Base-by-base conservation (phyloP, 805 yeast genomes). In the Cephaloascus albidus region DNA sequence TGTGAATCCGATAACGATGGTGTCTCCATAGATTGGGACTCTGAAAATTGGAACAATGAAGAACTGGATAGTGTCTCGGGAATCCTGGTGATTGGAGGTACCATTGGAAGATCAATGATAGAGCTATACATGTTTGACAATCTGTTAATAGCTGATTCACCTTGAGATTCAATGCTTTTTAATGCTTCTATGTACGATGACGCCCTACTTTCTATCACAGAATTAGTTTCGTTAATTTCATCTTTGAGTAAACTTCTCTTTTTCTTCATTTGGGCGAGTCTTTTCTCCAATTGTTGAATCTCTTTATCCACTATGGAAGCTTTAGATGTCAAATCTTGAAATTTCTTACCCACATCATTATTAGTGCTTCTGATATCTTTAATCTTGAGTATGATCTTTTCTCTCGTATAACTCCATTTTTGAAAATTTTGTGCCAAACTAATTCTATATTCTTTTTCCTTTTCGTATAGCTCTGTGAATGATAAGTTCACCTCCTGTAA, bases 201-300 rank as follows among this genome's bases (percentile, higher is more conserved):
- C 0, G 74, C 51, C 43, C 60, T 65, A 41, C 74, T 68, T 40
- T 74, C 80, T 19, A 75, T 45, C 3, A 74, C 62, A 2, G 78
- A 72, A 45, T 70, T 65, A 1, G 79, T 63, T 16, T 63, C 64
- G 19, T 59, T 55, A 20, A 74, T 53, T 46, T 74, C 79, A 8
- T 45, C 38, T 8, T 49, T 46, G 1, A 75, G 38, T 3, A 61
- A 42, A 10, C 41, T 45, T 38, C 63, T 63, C 48, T 65, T 68
- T 2, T 45, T 45, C 35, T 55, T 58, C n/a, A 72, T 44, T 2
- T 46, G 43, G 6, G 38, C 34, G 23, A 75, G 46, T 30, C 58
- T 56, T 6, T 41, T 33, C 41, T 74, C 74, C 33, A 73, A 46
- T 1, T 50, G 52, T 2, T 32, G 44, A 8, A 75, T 70, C 40